phyloP scores from a whole-genome alignment of 2,329 filamentous ascomycete species.

The Elsinoe australis region DNA sequence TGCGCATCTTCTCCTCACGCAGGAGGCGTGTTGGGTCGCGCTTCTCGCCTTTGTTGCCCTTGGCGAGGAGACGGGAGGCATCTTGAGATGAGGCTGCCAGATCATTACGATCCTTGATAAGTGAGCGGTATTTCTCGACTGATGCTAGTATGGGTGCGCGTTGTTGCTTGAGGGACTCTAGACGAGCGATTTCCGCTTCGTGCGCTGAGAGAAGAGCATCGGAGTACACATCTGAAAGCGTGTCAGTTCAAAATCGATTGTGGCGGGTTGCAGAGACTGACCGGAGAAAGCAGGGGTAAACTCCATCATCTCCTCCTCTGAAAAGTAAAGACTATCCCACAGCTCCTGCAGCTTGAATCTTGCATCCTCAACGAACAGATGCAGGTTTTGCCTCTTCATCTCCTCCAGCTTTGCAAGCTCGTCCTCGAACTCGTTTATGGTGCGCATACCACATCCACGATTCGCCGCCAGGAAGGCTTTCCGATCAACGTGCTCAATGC shows the following conservation, averaged over 20 bases:
- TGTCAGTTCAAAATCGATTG: neutral
- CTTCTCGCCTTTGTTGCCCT: slow-evolving; percentile 86
- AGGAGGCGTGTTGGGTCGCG: slow-evolving; percentile 90
- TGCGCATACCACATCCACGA: slow-evolving; percentile 80
- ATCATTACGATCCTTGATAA: slow-evolving; percentile 80
- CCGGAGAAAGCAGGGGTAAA: slow-evolving; percentile 89
- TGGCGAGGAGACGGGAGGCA: slow-evolving; percentile 83
- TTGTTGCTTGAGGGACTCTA: slow-evolving; percentile 78
- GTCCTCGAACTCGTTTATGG: slow-evolving; percentile 93
- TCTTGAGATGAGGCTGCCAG: slow-evolving; percentile 88
- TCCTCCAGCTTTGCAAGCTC: slow-evolving; percentile 81
- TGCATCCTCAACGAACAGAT: slow-evolving; percentile 92
- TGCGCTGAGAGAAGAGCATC: slow-evolving; percentile 92
- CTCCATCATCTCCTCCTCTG: slow-evolving; percentile 96
- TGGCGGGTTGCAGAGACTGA: slow-evolving; percentile 19
- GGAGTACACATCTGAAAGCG: slow-evolving; percentile 69
- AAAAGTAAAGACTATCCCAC: slow-evolving; percentile 91
- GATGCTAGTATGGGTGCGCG: slow-evolving; percentile 74
- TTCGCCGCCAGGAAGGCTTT: slow-evolving; percentile 81
- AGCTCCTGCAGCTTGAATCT: slow-evolving; percentile 84
- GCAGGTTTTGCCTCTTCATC: slow-evolving; percentile 88
- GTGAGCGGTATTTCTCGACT: slow-evolving; percentile 72
- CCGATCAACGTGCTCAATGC: slow-evolving; percentile 71
- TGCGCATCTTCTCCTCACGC: slow-evolving; percentile 96
- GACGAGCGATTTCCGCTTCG: slow-evolving; percentile 76